Evolutionary conservation across 2,329 filamentous ascomycete genomes (phyloP), one percentile per base, ranked within the genome.

Genomic region (Neonectria ditissima): DNA sequence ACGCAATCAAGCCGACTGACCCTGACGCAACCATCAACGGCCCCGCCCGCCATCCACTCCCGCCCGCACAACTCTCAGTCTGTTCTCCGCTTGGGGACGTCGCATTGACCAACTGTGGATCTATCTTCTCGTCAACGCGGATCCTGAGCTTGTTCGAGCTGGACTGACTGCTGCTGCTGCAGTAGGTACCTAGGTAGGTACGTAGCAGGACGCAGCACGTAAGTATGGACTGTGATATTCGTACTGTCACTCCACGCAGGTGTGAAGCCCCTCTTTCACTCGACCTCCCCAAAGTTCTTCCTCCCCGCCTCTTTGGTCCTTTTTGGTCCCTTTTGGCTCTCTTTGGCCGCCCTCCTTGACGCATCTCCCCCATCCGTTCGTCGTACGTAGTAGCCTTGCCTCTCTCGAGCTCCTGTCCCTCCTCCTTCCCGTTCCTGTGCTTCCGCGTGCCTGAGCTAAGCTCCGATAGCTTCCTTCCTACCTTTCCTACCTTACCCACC

Each of bases 311-410:
- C 54, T 22, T 45, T 44, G 39, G 39, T 28, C 39, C 5, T 45
- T 6, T 16, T 45, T 45, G 20, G 22, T 5, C 47, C 37, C 39
- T 39, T 28, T 43, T 43, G 39, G 39, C 39, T n/a, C 5, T 55
- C 26, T 24, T 55, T 45, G 22, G 39, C 41, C 41, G 26, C 41
- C 41, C 53, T 55, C 18, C 24, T 55, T 45, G 53, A 37, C 53
- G 53, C 53, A 55, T 41, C 54, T 43, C 59, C 54, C 51, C 59
- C 54, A 58, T 54, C 59, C 45, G 59, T 62, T 58, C 59, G 41
- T 62, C 48, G 53, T 56, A 39, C 59, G 41, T 62, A 48, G 53
- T 62, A 39, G 54, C 48, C 54, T 58, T 32, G 39, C 34, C 52
- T 53, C 34, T 16, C 32, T 50, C 41, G 34, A 55, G 37, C 52